Base-by-base conservation (phyloP, 352 stramenopile species). In the Thraustotheca clavata region DNA sequence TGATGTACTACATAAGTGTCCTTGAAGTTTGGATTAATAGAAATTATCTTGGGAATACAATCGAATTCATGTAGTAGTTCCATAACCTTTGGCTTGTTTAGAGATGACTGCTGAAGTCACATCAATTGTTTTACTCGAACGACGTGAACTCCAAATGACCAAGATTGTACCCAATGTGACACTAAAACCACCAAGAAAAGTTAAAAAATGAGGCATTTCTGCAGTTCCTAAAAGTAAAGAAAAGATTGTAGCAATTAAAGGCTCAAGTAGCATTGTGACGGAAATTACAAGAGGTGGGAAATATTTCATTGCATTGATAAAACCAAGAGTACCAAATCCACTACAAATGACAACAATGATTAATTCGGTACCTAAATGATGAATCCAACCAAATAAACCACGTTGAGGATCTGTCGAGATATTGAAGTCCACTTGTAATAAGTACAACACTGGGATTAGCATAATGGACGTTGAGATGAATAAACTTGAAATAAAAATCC, bases 231-330 rank as follows among this genome's bases (percentile, higher is more conserved):
- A 34, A 26, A 67, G 32, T n/a, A 84, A 75, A 34, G 73, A 73
- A 38, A 84, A 67, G 32, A 74, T 35, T 0, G 74, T 84, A 9
- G 77, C 77, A 2, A 83, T 71, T 3, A 81, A 66, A 3, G 77
- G 77, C 67, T 84, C 75, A 5, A 67, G 73, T 39, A 84, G 67
- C 74, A 83, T 83, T 36, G 71, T 77, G 39, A 84, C 72, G 4
- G 77, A 87, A 9, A 83, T 73, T 1, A 82, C 76, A 35, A 87
- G 63, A 24, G 77, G 77, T 18, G 83, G 76, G 65, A 87, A 83
- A 69, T 84, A 84, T 49, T 74, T 76, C 48, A 87, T 62, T 5
- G 72, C 57, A n/a, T 59, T 69, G 59, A 87, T 70, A 55, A 84
- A 83, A 20, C 76, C 76, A 72, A 84, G 81, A n/a, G 77, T 81